Conservation (phyloP, 176 grass and related monocot genomes). For the Oryza nivara region DNA sequence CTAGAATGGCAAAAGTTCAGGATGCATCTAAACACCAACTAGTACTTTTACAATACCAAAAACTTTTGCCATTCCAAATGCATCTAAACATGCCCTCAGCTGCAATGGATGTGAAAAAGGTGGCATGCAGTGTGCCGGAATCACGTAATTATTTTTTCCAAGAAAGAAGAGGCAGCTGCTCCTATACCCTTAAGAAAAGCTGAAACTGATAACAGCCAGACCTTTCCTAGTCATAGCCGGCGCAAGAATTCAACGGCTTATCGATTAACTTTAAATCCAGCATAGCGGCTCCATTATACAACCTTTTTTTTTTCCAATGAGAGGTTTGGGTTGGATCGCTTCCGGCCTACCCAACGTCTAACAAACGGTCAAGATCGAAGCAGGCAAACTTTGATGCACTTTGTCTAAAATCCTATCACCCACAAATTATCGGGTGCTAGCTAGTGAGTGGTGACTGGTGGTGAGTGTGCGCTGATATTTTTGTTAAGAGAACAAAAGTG, state of each 20-base stretch:
- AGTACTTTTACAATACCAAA: too few species aligned
- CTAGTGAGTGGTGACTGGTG: constrained; percentile 11
- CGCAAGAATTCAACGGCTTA: constrained; percentile 36
- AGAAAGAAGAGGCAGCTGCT: constrained; percentile 15
- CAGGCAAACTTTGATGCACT: constrained; percentile 12
- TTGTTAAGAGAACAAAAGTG: constrained; percentile 32
- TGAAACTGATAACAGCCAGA: constrained; percentile 36
- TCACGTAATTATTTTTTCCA: constrained; percentile 11
- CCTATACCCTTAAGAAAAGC: constrained; percentile 23
- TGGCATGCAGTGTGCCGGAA: constrained; percentile 15
- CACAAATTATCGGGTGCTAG: constrained; percentile 2
- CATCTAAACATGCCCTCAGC: neutral
- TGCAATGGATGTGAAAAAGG: constrained; percentile 35
- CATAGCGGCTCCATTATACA: constrained; percentile 25
- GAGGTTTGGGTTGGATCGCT: neutral
- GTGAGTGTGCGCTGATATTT: constrained; percentile 27
- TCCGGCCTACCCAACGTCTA: neutral
- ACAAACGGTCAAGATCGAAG: constrained; percentile 28
- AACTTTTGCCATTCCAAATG: too few species aligned
- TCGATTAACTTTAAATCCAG: constrained; percentile 17
- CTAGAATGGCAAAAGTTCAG: too few species aligned
- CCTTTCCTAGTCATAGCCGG: constrained; percentile 22
- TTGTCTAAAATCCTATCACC: constrained; percentile 37
- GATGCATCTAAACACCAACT: too few species aligned
- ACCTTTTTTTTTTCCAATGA: neutral